Evolutionary conservation across 1,284 basidiomycete genomes (phyloP).

Genomic region (Tranzscheliella williamsii): DNA sequence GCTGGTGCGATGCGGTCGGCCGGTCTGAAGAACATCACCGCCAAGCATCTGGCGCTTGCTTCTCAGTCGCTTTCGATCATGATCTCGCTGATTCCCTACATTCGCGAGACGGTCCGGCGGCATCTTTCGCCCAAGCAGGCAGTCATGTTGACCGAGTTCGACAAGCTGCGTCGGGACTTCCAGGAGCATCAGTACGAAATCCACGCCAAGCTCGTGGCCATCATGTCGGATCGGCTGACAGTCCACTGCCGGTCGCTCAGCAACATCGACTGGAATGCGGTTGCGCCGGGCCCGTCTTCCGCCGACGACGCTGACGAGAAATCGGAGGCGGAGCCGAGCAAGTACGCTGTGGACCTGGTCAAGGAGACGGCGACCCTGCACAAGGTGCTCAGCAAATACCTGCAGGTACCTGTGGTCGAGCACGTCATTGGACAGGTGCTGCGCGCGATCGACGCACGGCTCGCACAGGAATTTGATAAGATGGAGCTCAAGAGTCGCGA

Average conservation of each 20-base stretch:
- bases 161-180: constrained; percentile 95
- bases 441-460: constrained; percentile 41
- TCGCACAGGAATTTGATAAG: constrained; percentile 44
- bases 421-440: constrained; percentile 50
- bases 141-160: constrained; percentile 95
- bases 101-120: constrained; percentile 88
- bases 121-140: constrained; percentile 90
- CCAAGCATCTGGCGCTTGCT: constrained; percentile 89
- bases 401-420: constrained; percentile 62
- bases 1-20: constrained; percentile 98
- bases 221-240: constrained; percentile 92
- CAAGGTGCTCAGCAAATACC: constrained; percentile 91
- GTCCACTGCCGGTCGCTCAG: constrained; percentile 81
- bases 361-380: constrained; percentile 95
- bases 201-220: constrained; percentile 93
- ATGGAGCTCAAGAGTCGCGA: constrained; percentile 34
- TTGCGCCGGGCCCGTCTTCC: constrained; percentile 2
- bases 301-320: not conserved
- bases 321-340: constrained; percentile 64
- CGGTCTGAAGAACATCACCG: constrained; percentile 96
- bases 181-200: constrained; percentile 99
- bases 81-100: constrained; percentile 92
- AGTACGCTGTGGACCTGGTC: constrained; percentile 86
- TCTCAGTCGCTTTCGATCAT: constrained; percentile 93
- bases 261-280: constrained; percentile 50